Evolutionary conservation across 108 stramenopile species (phyloP).

Genomic region (Stephanodiscus minutulus): DNA sequence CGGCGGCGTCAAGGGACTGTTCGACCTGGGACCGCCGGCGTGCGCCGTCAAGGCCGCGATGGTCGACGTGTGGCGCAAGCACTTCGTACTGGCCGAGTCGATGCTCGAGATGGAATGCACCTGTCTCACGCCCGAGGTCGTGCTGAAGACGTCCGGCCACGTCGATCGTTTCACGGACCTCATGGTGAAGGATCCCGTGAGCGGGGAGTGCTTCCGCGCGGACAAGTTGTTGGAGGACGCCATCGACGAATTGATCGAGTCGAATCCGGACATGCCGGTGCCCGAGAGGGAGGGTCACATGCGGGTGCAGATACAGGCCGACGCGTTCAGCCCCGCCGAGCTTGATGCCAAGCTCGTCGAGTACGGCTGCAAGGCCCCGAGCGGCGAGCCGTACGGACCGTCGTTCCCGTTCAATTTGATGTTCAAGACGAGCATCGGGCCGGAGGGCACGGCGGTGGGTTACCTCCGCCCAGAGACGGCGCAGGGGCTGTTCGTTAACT

Average conservation of each 20-base stretch:
- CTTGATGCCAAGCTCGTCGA: slow-evolving; percentile 85
- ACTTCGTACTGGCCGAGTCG: slow-evolving; percentile 95
- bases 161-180: slow-evolving; percentile 99
- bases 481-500: slow-evolving; percentile 99
- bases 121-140: slow-evolving; percentile 93
- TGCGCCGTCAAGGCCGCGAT: slow-evolving; percentile 98
- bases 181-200: slow-evolving; percentile 94
- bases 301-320: slow-evolving; percentile 94
- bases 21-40: slow-evolving; percentile 98
- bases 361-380: slow-evolving; percentile 88
- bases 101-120: slow-evolving; percentile 99
- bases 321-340: slow-evolving; percentile 95
- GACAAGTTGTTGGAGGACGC: slow-evolving; percentile 99
- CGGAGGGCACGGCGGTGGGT: slow-evolving; percentile 95
- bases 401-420: slow-evolving; percentile 99
- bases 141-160: slow-evolving; percentile 98
- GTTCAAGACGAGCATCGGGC: slow-evolving; percentile 99
- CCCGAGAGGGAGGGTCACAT: slow-evolving; percentile 90
- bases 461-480: slow-evolving; percentile 99
- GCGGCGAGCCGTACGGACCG: slow-evolving; percentile 87
- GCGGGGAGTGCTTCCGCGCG: slow-evolving; percentile 95
- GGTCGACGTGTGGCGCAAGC: slow-evolving; percentile 94
- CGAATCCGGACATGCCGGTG: slow-evolving; percentile 79
- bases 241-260: slow-evolving; percentile 93
- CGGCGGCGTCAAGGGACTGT: slow-evolving; percentile 97